A percentile compares a stretch with the other conserved stretches of the same genome.
Conservation (phyloP, 2,329 filamentous ascomycete species). For the Trichoderma oligosporum region DNA sequence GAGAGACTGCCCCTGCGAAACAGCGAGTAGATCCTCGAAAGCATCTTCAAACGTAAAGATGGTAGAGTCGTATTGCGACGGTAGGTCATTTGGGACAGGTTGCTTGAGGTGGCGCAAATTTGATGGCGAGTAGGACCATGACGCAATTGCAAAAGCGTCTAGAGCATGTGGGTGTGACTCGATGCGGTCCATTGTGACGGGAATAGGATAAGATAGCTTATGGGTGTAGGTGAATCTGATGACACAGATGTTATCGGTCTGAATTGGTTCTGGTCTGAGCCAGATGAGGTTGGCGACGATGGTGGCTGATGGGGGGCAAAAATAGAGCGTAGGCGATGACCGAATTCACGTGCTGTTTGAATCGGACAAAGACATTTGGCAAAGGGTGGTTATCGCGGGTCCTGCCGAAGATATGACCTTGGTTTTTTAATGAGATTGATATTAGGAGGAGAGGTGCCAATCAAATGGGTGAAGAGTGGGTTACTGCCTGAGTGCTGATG, state of each 20-base stretch:
- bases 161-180: neutral
- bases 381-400: conserved; percentile 21
- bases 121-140: conserved; percentile 31
- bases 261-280: neutral
- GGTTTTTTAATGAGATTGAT: neutral
- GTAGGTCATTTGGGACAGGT: conserved; percentile 45
- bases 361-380: conserved; percentile 21
- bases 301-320: conserved; percentile 17
- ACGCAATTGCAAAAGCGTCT: conserved; percentile 26
- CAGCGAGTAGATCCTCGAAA: conserved; percentile 55
- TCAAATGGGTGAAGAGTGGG: neutral
- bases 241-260: neutral
- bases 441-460: neutral
- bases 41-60: conserved; percentile 54
- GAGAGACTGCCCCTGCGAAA: conserved; percentile 41
- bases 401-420: conserved; percentile 21
- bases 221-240: neutral
- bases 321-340: conserved; percentile 31
- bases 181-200: conserved; percentile 10
- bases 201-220: conserved; percentile 6
- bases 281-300: conserved; percentile 18
- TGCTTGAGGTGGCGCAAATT: conserved; percentile 44
- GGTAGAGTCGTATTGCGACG: conserved; percentile 34
- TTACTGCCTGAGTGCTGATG: neutral
- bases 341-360: conserved; percentile 34